Percentiles rank a stretch among this genome's conserved stretches.
Evolutionary conservation across 306 rosid genomes (phyloP).

Genomic region (Lathyrus tuberosus): DNA sequence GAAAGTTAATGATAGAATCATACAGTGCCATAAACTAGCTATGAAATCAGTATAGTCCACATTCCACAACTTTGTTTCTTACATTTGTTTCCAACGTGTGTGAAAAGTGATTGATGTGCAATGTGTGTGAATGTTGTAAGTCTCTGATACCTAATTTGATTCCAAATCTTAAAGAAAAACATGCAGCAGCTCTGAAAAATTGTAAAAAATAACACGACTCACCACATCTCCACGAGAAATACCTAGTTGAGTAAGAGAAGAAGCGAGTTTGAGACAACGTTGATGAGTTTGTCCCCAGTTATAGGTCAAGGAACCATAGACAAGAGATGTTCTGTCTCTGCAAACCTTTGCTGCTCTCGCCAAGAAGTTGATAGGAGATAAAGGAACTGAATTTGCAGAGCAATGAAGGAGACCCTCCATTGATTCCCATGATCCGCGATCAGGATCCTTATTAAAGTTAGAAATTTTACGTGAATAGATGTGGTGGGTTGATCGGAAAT

Average conservation of each 20-base stretch:
- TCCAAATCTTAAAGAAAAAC: background rate
- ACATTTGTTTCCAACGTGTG: too few species aligned
- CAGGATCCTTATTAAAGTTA: conserved; percentile 27
- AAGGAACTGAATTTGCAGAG: conserved; percentile 66
- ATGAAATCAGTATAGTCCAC: too few species aligned
- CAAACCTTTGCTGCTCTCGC: conserved; percentile 76
- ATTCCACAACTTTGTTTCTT: too few species aligned
- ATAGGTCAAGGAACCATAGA: conserved; percentile 57
- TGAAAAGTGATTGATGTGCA: too few species aligned
- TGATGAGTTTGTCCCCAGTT: conserved; percentile 72
- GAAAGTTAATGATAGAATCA: too few species aligned
- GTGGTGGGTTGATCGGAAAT: conserved; percentile 1
- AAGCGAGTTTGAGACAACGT: conserved; percentile 72
- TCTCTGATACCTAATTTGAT: too few species aligned
- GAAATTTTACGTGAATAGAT: conserved; percentile 15
- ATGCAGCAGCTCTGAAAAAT: background rate
- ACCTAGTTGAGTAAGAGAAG: conserved; percentile 66
- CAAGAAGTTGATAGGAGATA: conserved; percentile 75
- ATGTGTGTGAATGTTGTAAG: too few species aligned
- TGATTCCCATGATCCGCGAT: conserved; percentile 58
- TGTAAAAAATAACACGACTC: conserved; percentile 9
- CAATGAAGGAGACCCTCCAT: conserved; percentile 66
- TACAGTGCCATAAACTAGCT: too few species aligned
- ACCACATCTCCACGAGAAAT: conserved; percentile 82
- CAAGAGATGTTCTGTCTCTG: conserved; percentile 58